phyloP scores from a whole-genome alignment of 1,284 basidiomycete genomes.

The Peniophora sp. region DNA sequence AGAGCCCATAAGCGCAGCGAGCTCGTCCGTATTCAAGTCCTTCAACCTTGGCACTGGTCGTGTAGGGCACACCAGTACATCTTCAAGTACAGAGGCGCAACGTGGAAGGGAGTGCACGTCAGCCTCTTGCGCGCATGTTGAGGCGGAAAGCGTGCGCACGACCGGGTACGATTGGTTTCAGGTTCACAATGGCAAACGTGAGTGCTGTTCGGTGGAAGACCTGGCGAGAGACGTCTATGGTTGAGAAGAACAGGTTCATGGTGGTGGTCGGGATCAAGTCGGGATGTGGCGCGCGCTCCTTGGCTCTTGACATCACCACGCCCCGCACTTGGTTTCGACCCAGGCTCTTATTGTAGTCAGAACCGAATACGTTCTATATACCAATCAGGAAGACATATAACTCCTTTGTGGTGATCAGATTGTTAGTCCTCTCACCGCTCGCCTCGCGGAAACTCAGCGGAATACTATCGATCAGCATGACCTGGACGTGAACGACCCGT shows the following conservation, averaged over 20 bases:
- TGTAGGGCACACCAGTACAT: slow-evolving; percentile 82
- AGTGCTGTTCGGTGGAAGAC: slow-evolving; percentile 69
- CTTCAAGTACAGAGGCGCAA: slow-evolving; percentile 46
- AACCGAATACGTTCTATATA: too few species aligned
- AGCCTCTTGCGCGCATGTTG: neutral
- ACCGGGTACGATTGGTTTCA: slow-evolving; percentile 88
- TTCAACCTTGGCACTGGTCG: slow-evolving; percentile 69
- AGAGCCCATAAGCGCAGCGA: slow-evolving; percentile 70
- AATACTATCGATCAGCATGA: too few species aligned
- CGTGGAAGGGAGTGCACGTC: neutral
- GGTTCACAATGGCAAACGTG: slow-evolving; percentile 83
- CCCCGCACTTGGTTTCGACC: too few species aligned
- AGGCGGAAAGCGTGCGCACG: slow-evolving; percentile 46
- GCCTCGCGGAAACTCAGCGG: too few species aligned
- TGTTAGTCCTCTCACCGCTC: too few species aligned
- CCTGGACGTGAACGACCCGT: too few species aligned
- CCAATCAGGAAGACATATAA: too few species aligned
- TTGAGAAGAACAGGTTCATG: slow-evolving; percentile 61
- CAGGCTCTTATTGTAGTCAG: too few species aligned
- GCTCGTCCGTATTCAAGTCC: slow-evolving; percentile 66
- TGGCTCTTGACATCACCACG: too few species aligned
- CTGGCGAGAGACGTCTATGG: slow-evolving; percentile 79
- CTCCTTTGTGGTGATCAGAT: too few species aligned
- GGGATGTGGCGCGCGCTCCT: neutral
- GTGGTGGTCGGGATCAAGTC: slow-evolving; percentile 16